Evolutionary conservation across 306 rosid genomes (phyloP).

Genomic region (Arachis stenosperma): DNA sequence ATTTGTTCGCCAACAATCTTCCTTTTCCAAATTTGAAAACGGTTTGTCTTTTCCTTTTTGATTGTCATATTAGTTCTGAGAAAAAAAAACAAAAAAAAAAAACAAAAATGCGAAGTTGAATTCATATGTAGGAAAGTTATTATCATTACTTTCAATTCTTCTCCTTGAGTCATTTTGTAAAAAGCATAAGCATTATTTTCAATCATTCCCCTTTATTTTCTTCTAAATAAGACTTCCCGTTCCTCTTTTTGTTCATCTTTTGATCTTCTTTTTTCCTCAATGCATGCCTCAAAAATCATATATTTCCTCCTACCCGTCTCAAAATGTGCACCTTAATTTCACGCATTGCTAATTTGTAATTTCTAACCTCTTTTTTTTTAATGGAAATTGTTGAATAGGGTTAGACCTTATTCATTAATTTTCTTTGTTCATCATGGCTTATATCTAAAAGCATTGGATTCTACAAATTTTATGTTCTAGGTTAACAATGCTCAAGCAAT

Average conservation of each 20-base stretch:
- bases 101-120: constrained; percentile 11
- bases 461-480: constrained; percentile 36
- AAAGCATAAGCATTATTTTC: background rate
- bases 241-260: constrained; percentile 43
- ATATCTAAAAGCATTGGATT: constrained; percentile 41
- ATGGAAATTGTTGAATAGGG: too few relatives aligned
- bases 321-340: constrained; percentile 48
- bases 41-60: background rate
- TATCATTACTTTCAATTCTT: background rate
- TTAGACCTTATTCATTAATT: constrained; percentile 23
- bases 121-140: constrained; percentile 2
- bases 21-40: constrained; percentile 7
- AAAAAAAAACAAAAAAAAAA: constrained; percentile 4
- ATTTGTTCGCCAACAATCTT: background rate
- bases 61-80: background rate
- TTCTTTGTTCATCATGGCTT: constrained; percentile 47
- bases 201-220: background rate
- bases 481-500: constrained; percentile 75
- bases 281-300: constrained; percentile 39
- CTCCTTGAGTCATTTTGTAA: background rate
- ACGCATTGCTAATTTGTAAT: background rate
- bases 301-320: constrained; percentile 35
- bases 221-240: constrained; percentile 16
- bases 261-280: constrained; percentile 53
- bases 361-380: constrained; percentile 18